Percentiles rank a stretch among this genome's conserved stretches.
Conservation (phyloP, 441 rosid species). For the Melastoma candidum region DNA sequence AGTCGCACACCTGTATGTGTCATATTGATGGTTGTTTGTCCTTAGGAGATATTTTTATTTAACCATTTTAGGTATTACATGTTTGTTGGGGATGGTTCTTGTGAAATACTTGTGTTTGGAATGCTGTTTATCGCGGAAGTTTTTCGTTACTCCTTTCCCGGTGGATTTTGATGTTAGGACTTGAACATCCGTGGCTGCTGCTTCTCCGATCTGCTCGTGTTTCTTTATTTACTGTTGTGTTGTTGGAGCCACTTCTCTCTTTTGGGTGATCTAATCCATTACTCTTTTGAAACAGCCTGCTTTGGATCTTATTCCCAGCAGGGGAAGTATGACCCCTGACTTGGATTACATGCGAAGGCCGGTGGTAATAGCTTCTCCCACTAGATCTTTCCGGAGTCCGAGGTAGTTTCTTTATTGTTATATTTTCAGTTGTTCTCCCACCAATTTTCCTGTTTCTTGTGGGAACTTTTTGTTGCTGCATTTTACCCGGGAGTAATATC, state of each 20-base stretch:
- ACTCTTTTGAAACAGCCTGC: slow-evolving; percentile 42
- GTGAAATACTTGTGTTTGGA: too few species aligned
- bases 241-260: background rate
- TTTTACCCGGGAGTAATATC: background rate
- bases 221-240: too few species aligned
- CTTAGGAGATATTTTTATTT: background rate
- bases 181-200: too few species aligned
- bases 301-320: slow-evolving; percentile 45
- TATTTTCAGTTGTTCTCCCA: too few species aligned
- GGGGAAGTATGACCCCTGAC: slow-evolving; percentile 31
- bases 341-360: slow-evolving; percentile 41
- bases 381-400: slow-evolving; percentile 41
- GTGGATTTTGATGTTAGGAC: too few species aligned
- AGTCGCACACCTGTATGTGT: slow-evolving; percentile 54
- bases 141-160: too few species aligned
- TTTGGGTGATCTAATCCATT: background rate
- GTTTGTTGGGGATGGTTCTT: too few species aligned
- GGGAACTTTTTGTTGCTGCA: too few species aligned
- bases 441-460: too few species aligned
- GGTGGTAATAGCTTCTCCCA: slow-evolving; percentile 12
- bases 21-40: slow-evolving; percentile 1
- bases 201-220: too few species aligned
- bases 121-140: too few species aligned
- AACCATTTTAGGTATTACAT: background rate
- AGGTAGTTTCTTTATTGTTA: slow-evolving; percentile 28